A percentile compares a stretch with the other conserved stretches of the same genome.
Conservation (phyloP, 768 basidiomycete species). For the Pleurotus cornucopiae region DNA sequence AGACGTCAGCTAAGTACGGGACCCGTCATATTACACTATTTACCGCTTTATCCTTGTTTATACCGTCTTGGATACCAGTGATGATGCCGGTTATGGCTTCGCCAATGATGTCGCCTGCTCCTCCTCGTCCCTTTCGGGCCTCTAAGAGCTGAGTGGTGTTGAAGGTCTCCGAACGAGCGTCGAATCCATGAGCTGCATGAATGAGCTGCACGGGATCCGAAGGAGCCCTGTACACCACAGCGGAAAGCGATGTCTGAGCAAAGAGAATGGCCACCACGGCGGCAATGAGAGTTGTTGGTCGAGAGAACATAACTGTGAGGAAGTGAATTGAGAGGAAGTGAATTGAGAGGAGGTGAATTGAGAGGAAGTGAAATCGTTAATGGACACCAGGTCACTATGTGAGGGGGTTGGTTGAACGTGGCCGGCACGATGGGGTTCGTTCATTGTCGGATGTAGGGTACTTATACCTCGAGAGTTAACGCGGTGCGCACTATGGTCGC, state of each 20-base stretch:
- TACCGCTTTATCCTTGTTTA: conserved; percentile 4
- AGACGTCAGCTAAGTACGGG: neutral
- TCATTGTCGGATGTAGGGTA: neutral
- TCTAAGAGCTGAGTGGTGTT: neutral
- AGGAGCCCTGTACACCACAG: neutral
- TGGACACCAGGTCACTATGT: conserved; percentile 5
- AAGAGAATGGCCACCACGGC: neutral
- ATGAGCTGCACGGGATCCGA: neutral
- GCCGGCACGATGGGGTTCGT: neutral
- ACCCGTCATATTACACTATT: neutral
- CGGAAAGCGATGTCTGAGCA: neutral
- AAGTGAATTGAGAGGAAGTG: neutral
- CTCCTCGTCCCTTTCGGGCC: neutral
- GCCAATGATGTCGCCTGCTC: neutral
- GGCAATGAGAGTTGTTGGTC: neutral
- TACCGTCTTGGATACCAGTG: conserved; percentile 3
- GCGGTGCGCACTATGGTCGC: no score
- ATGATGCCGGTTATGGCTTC: neutral
- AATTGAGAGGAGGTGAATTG: neutral
- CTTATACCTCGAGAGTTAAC: neutral
- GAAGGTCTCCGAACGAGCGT: neutral
- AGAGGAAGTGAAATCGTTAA: neutral
- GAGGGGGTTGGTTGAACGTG: neutral
- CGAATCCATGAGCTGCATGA: neutral
- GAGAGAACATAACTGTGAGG: neutral